These are phyloP conservation scores for Aureobasidium sp. DNA, from an alignment of 2,329 filamentous ascomycete species.

Conservation along the genomic window DNA sequence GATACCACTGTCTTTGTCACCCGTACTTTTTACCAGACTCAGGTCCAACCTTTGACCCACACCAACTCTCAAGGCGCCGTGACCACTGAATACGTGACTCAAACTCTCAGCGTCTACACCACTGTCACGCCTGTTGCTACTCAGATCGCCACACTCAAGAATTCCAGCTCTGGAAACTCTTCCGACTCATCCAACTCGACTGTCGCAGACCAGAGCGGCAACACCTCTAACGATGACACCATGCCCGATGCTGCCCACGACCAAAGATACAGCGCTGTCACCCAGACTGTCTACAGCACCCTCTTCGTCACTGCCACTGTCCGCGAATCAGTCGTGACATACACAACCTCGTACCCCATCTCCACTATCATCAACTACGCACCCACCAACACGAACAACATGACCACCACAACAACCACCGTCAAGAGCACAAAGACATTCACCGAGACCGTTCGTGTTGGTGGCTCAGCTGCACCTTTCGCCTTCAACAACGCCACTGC, in stretches of 20 bases:
- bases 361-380: neutral
- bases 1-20: neutral
- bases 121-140: constrained; percentile 3
- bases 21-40: constrained; percentile 1
- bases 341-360: neutral
- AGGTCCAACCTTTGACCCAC: neutral
- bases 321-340: constrained; percentile 2
- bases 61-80: neutral
- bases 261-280: neutral
- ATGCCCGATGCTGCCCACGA: neutral
- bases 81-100: constrained; percentile 5
- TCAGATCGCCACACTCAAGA: neutral
- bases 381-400: neutral
- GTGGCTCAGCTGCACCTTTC: neutral
- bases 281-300: constrained; percentile 4
- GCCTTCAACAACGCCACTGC: constrained; percentile 9
- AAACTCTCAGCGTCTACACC: constrained; percentile 2
- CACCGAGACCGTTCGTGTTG: neutral
- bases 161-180: neutral
- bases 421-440: neutral
- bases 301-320: constrained; percentile 1
- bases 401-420: neutral
- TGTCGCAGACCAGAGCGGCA: neutral
- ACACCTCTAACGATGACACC: neutral
- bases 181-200: neutral